Evolutionary conservation across 768 basidiomycete genomes (phyloP), one percentile per base, ranked within the genome.

Genomic region (Suillus subaureus): DNA sequence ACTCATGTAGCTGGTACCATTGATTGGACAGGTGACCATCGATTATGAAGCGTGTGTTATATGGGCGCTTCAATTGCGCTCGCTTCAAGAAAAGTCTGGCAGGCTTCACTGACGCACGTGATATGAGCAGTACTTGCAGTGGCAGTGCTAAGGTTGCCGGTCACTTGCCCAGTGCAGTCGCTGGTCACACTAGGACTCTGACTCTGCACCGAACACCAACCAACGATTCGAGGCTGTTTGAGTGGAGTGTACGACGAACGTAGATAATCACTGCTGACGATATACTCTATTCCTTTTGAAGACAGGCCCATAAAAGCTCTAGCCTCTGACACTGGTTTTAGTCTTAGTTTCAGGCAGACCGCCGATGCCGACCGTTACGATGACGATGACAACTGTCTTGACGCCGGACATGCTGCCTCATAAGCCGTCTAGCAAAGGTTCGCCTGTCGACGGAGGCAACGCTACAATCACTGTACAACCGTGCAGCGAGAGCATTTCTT

Each of bases 401-500:
- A 51, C 58, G 28, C 68, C 73, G 64, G 75, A 72, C 65, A 42
- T 72, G 33, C 67, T 80, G 49, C 73, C 81, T 11, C 74, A 83
- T 58, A 84, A 81, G 71, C 78, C 75, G 12, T 65, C 67, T 49
- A 55, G 56, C 11, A 31, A 66, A 16, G 55, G 67, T 2, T 67
- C 70, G n/a, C 66, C 75, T n/a, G 15, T 71, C 81, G 15, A 76
- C 83, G 0, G 76, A 78, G 8, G 81, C 84, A 7, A 87, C 88
- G 3, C 79, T 94, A 39, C 85, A 89, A 51, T 85, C 89, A 13
- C 80, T 94, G 57, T 93, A 94, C 78, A 82, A 85, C 71, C 89
- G 90, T 63, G 93, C 93, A 31, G 88, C 90, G 52, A 84, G 87
- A 54, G 90, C 92, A 1, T 94, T 95, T 72, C 83, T 94, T 49